Evolutionary conservation across 495 filamentous ascomycete species (phyloP).

Genomic region (Aspergillus biplanus): DNA sequence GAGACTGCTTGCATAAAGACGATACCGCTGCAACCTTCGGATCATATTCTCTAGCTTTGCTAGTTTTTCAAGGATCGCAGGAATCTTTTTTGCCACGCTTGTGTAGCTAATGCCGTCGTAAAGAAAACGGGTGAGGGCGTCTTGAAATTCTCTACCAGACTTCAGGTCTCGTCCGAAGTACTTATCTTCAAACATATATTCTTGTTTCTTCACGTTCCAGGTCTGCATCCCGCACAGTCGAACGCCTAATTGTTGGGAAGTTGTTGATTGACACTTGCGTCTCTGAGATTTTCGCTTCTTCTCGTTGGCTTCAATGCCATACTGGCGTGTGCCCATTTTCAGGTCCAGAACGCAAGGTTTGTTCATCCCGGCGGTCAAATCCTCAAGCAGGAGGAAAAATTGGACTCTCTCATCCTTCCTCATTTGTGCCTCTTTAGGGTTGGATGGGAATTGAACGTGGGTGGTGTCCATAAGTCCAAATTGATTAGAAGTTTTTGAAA

Average conservation of each 20-base stretch:
- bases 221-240: constrained; percentile 95
- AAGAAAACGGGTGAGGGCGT: constrained; percentile 84
- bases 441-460: constrained; percentile 54
- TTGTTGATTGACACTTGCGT: constrained; percentile 89
- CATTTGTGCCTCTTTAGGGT: constrained; percentile 81
- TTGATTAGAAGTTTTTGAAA: neutral
- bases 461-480: constrained; percentile 18
- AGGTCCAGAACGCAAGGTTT: constrained; percentile 94
- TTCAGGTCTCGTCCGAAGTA: constrained; percentile 92
- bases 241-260: constrained; percentile 88
- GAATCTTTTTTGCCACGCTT: constrained; percentile 82
- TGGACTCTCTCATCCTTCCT: constrained; percentile 74
- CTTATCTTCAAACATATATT: constrained; percentile 92
- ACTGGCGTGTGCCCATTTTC: constrained; percentile 99
- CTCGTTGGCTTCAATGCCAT: constrained; percentile 88
- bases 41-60: constrained; percentile 82
- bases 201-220: constrained; percentile 83
- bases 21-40: constrained; percentile 75
- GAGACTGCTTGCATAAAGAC: constrained; percentile 94
- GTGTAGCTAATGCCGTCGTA: constrained; percentile 84
- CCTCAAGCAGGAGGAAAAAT: constrained; percentile 94
- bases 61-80: constrained; percentile 82
- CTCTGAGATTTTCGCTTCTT: constrained; percentile 93
- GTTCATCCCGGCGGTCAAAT: constrained; percentile 95
- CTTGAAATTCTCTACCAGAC: constrained; percentile 87